Evolutionary conservation across 2,329 filamentous ascomycete species (phyloP).

Genomic region (Venturia pyrina): DNA sequence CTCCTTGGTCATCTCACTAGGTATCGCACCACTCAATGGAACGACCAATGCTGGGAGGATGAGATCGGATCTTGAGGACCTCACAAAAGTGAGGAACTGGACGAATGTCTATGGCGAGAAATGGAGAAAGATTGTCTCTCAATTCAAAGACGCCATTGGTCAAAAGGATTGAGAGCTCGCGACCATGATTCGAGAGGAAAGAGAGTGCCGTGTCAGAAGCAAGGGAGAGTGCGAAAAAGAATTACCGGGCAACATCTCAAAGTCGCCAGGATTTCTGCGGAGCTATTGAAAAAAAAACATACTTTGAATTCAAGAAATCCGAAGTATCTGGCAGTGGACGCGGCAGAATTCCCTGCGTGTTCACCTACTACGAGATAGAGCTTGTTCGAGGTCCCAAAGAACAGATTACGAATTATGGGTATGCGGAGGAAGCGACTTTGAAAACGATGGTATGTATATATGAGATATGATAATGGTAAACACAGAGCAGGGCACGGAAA

Average conservation of each 20-base stretch:
- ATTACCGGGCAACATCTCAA: neutral
- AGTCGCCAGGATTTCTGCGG: too few species aligned
- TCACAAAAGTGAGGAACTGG: conserved; percentile 32
- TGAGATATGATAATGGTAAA: neutral
- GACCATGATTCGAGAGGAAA: neutral
- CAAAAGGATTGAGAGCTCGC: conserved; percentile 16
- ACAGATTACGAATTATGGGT: neutral
- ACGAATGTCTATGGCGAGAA: conserved; percentile 33
- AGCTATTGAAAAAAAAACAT: too few species aligned
- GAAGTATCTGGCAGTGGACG: too few species aligned
- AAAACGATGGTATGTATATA: neutral
- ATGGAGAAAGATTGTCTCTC: conserved; percentile 40
- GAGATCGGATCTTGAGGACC: conserved; percentile 40
- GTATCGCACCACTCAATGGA: conserved; percentile 44
- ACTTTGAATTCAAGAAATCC: too few species aligned
- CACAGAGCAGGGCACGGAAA: neutral
- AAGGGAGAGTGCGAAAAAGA: neutral
- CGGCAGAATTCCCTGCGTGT: too few species aligned
- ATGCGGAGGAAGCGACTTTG: neutral
- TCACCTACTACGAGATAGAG: neutral
- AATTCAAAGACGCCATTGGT: conserved; percentile 37
- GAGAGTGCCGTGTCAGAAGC: neutral
- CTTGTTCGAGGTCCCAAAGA: neutral
- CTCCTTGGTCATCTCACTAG: conserved; percentile 44
- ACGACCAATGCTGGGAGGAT: conserved; percentile 44